phyloP scores from a whole-genome alignment of 345 rosid genomes.

The Linum lewisii region DNA sequence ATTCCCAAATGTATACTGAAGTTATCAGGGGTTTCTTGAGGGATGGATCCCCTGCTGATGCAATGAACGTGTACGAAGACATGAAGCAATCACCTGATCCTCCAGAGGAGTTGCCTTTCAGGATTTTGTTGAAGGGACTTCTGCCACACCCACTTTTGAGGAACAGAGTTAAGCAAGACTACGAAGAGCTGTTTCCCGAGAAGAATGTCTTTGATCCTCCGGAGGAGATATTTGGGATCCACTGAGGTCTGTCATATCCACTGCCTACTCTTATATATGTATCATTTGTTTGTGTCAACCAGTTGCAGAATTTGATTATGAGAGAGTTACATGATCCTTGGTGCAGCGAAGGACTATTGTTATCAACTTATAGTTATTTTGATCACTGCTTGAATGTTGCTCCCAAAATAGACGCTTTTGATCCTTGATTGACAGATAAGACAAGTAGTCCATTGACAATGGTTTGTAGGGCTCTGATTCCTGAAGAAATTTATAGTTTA shows the following conservation, averaged over 20 bases:
- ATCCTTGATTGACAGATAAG: not conserved
- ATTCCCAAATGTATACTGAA: constrained; percentile 82
- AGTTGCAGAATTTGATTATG: not conserved
- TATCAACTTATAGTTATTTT: no score
- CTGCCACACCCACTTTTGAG: constrained; percentile 81
- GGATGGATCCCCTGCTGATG: constrained; percentile 83
- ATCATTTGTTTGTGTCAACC: not conserved
- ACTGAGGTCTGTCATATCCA: constrained; percentile 28
- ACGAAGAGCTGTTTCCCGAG: constrained; percentile 84
- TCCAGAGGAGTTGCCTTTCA: constrained; percentile 79
- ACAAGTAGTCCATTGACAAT: not conserved
- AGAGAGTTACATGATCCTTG: not conserved
- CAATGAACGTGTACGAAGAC: constrained; percentile 90
- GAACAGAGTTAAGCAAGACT: constrained; percentile 85
- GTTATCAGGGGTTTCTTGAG: constrained; percentile 71
- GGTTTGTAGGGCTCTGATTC: not conserved
- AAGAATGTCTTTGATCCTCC: constrained; percentile 86
- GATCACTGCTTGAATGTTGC: no score
- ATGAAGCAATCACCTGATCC: constrained; percentile 92
- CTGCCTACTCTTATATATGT: not conserved
- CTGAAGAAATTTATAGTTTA: not conserved
- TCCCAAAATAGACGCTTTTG: no score
- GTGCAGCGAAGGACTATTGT: not conserved
- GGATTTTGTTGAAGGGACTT: constrained; percentile 82
- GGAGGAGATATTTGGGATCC: constrained; percentile 74